A percentile compares a stretch with the other conserved stretches of the same genome.
These are phyloP conservation scores for Epichloe festucae DNA, from an alignment of 2,329 filamentous ascomycete species.

Conservation along the genomic window DNA sequence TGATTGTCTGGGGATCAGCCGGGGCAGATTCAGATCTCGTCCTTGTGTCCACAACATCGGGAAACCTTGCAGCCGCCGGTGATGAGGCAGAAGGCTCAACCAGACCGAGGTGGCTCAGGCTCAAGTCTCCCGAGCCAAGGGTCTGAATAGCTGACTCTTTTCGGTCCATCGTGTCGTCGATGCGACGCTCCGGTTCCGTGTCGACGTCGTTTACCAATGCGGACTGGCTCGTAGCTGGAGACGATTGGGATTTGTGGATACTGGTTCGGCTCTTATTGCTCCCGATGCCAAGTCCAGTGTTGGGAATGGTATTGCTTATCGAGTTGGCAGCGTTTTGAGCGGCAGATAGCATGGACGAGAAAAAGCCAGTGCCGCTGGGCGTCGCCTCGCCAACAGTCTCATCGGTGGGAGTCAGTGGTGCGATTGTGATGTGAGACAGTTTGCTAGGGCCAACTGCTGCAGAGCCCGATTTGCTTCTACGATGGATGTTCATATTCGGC, in stretches of 20 bases:
- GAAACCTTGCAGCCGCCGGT: conserved; percentile 42
- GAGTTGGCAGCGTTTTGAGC: conserved; percentile 82
- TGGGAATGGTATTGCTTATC: conserved; percentile 61
- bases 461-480: conserved; percentile 40
- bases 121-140: conserved; percentile 76
- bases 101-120: conserved; percentile 78
- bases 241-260: conserved; percentile 14
- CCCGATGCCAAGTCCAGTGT: conserved; percentile 43
- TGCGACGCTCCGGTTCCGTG: conserved; percentile 18
- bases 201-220: conserved; percentile 26
- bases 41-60: conserved; percentile 34
- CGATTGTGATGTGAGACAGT: conserved; percentile 61
- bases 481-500: conserved; percentile 61
- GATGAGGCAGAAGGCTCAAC: conserved; percentile 44
- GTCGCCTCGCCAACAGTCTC: conserved; percentile 52
- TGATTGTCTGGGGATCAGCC: conserved; percentile 25
- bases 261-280: conserved; percentile 22
- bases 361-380: conserved; percentile 59
- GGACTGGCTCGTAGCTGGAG: conserved; percentile 18
- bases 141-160: conserved; percentile 77
- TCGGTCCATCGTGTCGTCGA: conserved; percentile 30
- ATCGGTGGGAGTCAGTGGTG: conserved; percentile 61
- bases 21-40: conserved; percentile 47
- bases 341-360: conserved; percentile 83
- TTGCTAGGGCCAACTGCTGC: conserved; percentile 62